A percentile compares a stretch with the other conserved stretches of the same genome.
phyloP scores from a whole-genome alignment of 2,329 filamentous ascomycete genomes.

The Nigrospora sphaerica region DNA sequence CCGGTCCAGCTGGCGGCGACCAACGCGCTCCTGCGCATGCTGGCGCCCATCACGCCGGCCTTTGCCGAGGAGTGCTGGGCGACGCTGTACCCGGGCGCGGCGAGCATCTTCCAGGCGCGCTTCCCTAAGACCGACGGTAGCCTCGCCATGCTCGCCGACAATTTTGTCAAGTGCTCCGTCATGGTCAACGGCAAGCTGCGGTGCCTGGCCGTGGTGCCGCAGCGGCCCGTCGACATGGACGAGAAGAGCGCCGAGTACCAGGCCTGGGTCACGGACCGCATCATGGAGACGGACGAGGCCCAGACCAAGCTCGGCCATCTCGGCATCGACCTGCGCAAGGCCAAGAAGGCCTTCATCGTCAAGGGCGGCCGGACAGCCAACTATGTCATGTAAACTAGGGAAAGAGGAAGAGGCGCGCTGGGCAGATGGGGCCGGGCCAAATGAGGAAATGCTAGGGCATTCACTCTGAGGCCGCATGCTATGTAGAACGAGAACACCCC shows the following conservation, averaged over 20 bases:
- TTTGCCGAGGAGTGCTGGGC: conserved; percentile 78
- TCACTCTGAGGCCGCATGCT: too few relatives aligned
- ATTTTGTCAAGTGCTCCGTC: conserved; percentile 54
- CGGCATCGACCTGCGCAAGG: conserved; percentile 30
- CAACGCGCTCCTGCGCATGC: conserved; percentile 57
- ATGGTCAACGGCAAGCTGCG: conserved; percentile 76
- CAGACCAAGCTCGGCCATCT: conserved; percentile 44
- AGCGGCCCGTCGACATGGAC: conserved; percentile 32
- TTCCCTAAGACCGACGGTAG: conserved; percentile 56
- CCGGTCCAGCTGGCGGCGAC: conserved; percentile 41
- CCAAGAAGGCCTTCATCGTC: conserved; percentile 30
- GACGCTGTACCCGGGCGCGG: conserved; percentile 34
- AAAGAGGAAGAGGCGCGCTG: too few relatives aligned
- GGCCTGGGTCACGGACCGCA: conserved; percentile 53
- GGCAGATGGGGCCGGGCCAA: too few relatives aligned
- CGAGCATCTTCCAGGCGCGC: conserved; percentile 33
- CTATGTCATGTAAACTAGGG: conserved; percentile 47
- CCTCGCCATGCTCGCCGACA: conserved; percentile 39
- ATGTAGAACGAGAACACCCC: too few relatives aligned
- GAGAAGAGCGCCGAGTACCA: conserved; percentile 30
- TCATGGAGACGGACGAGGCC: conserved; percentile 56
- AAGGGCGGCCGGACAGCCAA: conserved; percentile 62
- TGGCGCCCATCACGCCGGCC: conserved; percentile 74
- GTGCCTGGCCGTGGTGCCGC: conserved; percentile 58
- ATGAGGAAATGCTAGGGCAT: too few relatives aligned